Evolutionary conservation across 2,329 filamentous ascomycete genomes (phyloP).

Genomic region (Trichoderma lentiforme): DNA sequence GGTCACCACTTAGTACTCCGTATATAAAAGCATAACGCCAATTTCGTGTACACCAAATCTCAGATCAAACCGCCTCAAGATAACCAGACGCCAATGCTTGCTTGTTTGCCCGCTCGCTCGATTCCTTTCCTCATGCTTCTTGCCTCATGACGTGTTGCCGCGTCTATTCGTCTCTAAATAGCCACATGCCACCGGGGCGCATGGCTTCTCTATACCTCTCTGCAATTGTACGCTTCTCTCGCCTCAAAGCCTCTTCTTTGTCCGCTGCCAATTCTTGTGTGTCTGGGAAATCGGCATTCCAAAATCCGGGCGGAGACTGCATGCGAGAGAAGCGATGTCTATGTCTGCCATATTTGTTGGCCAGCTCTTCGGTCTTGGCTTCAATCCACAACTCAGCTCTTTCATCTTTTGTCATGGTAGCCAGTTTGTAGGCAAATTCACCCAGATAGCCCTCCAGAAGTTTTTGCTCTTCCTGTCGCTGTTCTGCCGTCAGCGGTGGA

Average conservation of each 20-base stretch:
- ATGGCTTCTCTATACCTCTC: constrained; percentile 80
- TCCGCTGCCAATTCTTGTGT: constrained; percentile 76
- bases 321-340: constrained; percentile 68
- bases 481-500: constrained; percentile 34
- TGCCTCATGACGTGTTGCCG: neutral
- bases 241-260: constrained; percentile 59
- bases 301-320: constrained; percentile 80
- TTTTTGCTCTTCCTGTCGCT: constrained; percentile 43
- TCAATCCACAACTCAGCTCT: constrained; percentile 67
- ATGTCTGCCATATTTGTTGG: constrained; percentile 75
- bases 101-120: neutral
- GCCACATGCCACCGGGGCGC: constrained; percentile 70
- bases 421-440: constrained; percentile 56
- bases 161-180: constrained; percentile 73
- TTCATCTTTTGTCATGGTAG: constrained; percentile 56
- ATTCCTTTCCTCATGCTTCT: neutral
- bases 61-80: neutral
- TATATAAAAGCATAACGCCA: neutral
- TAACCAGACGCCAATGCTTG: neutral
- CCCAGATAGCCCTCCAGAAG: constrained; percentile 58
- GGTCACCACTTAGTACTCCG: neutral
- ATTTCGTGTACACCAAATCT: neutral
- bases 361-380: constrained; percentile 69
- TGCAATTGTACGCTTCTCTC: constrained; percentile 62
- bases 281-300: constrained; percentile 82